Evolutionary conservation across 352 stramenopile species (phyloP).

Genomic region (Phytophthora vignae): DNA sequence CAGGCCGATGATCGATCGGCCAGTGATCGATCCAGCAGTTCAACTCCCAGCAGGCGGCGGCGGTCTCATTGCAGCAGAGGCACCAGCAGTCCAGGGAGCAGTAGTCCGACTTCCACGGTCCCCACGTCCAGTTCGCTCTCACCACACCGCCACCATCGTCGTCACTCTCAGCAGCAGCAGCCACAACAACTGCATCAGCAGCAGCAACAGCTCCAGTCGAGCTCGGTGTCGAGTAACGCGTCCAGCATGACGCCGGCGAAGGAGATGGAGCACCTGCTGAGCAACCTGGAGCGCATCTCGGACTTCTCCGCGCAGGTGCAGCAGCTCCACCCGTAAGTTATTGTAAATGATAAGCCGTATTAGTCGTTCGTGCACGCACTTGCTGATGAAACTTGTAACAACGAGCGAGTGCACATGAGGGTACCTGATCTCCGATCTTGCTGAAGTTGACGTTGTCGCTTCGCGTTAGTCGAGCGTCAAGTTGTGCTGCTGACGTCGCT

Average conservation of each 20-base stretch:
- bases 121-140: conserved; percentile 37
- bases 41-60: conserved; percentile 23
- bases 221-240: conserved; percentile 16
- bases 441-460: conserved; percentile 14
- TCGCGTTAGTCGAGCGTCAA: conserved; percentile 23
- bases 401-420: conserved; percentile 3
- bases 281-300: conserved; percentile 76
- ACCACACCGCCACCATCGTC: conserved; percentile 17
- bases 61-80: conserved; percentile 35
- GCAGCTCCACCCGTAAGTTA: conserved; percentile 38
- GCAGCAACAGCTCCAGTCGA: conserved; percentile 22
- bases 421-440: neutral
- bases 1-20: conserved; percentile 20
- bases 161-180: conserved; percentile 23
- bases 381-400: conserved; percentile 5
- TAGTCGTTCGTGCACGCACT: neutral
- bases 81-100: conserved; percentile 33
- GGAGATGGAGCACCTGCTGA: conserved; percentile 73
- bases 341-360: conserved; percentile 13
- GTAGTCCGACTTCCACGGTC: conserved; percentile 43
- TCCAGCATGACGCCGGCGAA: conserved; percentile 41
- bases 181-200: conserved; percentile 7
- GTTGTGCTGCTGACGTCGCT: conserved; percentile 14
- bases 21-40: conserved; percentile 29
- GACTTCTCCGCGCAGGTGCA: conserved; percentile 58